Conservation (phyloP, 129 eudicot genomes). For the Flaveria ramosissima region DNA sequence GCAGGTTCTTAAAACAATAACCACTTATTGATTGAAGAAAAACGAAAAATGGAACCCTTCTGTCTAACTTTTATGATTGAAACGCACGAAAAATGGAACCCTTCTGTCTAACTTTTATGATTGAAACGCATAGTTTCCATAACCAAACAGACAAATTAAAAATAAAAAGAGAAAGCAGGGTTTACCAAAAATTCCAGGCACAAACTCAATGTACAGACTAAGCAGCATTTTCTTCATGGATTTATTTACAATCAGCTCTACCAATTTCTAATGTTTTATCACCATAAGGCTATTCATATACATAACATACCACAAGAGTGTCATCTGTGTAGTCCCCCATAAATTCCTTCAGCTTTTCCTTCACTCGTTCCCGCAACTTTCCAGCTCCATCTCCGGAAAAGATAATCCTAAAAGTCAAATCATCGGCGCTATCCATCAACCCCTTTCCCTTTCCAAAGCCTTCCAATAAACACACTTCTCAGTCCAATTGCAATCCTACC, state of each 20-base stretch:
- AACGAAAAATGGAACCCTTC: slow-evolving; percentile 13
- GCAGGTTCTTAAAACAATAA: slow-evolving; percentile 5
- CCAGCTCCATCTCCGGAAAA: slow-evolving; percentile 67
- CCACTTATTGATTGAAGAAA: neutral
- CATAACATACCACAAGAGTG: slow-evolving; percentile 67
- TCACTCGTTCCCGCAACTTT: slow-evolving; percentile 58
- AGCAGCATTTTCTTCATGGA: neutral
- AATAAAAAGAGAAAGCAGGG: neutral
- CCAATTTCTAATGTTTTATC: slow-evolving; percentile 7
- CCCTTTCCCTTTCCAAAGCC: slow-evolving; percentile 16
- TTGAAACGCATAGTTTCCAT: neutral
- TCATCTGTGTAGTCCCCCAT: slow-evolving; percentile 95
- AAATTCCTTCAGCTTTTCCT: slow-evolving; percentile 77
- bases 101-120: slow-evolving; percentile 4
- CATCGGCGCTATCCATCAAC: slow-evolving; percentile 48
- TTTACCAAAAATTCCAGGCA: neutral
- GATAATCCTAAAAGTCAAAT: slow-evolving; percentile 58
- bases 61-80: neutral
- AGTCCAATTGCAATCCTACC: slow-evolving; percentile 14
- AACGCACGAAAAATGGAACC: slow-evolving; percentile 3
- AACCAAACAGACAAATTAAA: neutral
- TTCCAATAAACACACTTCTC: neutral
- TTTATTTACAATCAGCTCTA: slow-evolving; percentile 22
- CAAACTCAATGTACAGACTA: slow-evolving; percentile 10
- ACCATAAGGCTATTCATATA: slow-evolving; percentile 9